Conservation (phyloP, 371 early-diverging fungal genomes). For the Sporodiniella umbellata region DNA sequence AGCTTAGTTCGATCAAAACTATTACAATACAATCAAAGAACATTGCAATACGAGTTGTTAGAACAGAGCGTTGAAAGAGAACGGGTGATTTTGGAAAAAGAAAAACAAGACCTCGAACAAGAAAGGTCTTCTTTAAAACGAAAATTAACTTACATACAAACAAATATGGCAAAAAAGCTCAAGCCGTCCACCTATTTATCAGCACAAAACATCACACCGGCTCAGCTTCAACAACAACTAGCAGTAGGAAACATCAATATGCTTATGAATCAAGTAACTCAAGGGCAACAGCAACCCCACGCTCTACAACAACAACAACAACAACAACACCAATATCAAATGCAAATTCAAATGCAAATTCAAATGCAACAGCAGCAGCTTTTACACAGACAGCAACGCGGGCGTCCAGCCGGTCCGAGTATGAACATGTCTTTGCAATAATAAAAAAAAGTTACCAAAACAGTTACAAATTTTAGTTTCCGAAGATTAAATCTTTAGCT, state of each 20-base stretch:
- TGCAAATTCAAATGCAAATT: slow-evolving; percentile 11
- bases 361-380: slow-evolving; percentile 5
- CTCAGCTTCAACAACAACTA: slow-evolving; percentile 41
- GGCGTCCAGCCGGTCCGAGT: background rate
- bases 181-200: slow-evolving; percentile 13
- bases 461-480: background rate
- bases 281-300: slow-evolving; percentile 9
- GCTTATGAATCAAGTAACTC: slow-evolving; percentile 16
- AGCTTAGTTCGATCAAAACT: slow-evolving; percentile 74
- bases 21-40: slow-evolving; percentile 71
- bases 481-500: background rate
- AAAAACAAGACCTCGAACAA: slow-evolving; percentile 77
- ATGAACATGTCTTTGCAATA: background rate
- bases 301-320: slow-evolving; percentile 8
- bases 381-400: slow-evolving; percentile 3
- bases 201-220: slow-evolving; percentile 34
- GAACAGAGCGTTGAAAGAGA: slow-evolving; percentile 58
- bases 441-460: background rate
- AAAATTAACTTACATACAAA: slow-evolving; percentile 43
- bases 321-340: slow-evolving; percentile 16
- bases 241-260: slow-evolving; percentile 19
- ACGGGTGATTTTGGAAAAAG: slow-evolving; percentile 63
- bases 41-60: slow-evolving; percentile 82
- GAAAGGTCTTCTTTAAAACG: slow-evolving; percentile 67
- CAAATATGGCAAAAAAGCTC: slow-evolving; percentile 31